Conservation (phyloP, 495 filamentous ascomycete species). For the Trichoderma asperelloides region DNA sequence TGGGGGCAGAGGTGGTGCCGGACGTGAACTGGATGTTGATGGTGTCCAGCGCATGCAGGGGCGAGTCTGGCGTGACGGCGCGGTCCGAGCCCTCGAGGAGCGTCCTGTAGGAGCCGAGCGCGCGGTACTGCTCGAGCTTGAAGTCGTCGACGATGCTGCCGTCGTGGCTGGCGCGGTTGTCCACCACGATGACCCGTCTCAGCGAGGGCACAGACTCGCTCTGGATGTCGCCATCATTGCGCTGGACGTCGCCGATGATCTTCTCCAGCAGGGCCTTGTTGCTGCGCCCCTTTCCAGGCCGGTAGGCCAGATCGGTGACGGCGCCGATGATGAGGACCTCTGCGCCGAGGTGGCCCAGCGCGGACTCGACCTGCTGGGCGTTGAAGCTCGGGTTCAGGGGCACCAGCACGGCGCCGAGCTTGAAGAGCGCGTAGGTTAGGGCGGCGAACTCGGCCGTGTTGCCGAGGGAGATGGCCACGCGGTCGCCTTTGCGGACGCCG, state of each 20-base stretch:
- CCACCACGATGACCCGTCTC: constrained; percentile 60
- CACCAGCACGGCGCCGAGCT: constrained; percentile 84
- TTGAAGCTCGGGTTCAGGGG: constrained; percentile 93
- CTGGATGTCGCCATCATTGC: constrained; percentile 32
- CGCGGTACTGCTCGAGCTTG: constrained; percentile 17
- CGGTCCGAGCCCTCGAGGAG: constrained; percentile 33
- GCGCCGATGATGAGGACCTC: constrained; percentile 73
- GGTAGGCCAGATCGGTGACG: constrained; percentile 78
- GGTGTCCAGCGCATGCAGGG: constrained; percentile 58
- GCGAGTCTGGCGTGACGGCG: constrained; percentile 31
- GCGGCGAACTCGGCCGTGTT: constrained; percentile 78
- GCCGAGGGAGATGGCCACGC: constrained; percentile 78
- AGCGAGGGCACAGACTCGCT: constrained; percentile 63
- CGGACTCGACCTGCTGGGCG: constrained; percentile 63
- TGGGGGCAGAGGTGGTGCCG: constrained; percentile 81
- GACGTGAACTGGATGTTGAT: constrained; percentile 97
- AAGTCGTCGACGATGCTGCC: constrained; percentile 17
- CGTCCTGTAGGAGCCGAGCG: constrained; percentile 45
- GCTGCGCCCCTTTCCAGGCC: constrained; percentile 56
- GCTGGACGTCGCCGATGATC: constrained; percentile 40
- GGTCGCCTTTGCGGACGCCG: constrained; percentile 75
- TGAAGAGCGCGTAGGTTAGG: constrained; percentile 81
- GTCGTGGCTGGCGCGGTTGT: constrained; percentile 59
- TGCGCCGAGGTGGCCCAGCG: constrained; percentile 65
- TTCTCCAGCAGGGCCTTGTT: constrained; percentile 63